Evolutionary conservation across 75 land plant species (phyloP).

Genomic region (Cupressus sempervirens): DNA sequence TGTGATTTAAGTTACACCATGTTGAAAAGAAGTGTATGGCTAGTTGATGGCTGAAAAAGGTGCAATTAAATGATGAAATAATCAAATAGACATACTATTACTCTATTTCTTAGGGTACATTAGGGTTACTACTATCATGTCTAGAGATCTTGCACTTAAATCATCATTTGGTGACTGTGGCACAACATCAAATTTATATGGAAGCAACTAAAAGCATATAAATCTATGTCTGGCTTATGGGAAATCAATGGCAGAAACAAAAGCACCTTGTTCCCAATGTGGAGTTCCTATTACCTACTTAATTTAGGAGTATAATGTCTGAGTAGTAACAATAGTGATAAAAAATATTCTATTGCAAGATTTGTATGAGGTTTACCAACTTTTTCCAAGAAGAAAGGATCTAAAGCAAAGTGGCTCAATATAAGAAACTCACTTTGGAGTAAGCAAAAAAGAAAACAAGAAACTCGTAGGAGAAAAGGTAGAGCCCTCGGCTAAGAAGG

Average conservation of each 20-base stretch:
- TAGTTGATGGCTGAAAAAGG: too few relatives aligned
- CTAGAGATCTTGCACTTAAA: constrained; percentile 75
- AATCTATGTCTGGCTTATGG: constrained; percentile 86
- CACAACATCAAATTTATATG: constrained; percentile 65
- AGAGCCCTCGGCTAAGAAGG: too few relatives aligned
- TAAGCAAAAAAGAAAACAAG: too few relatives aligned
- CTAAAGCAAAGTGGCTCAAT: constrained; percentile 86
- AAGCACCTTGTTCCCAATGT: constrained; percentile 63
- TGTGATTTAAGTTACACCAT: too few relatives aligned
- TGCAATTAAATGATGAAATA: too few relatives aligned
- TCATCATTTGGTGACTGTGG: constrained; percentile 77
- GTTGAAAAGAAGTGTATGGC: too few relatives aligned
- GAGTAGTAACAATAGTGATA: constrained; percentile 46
- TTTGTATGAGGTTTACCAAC: constrained; percentile 74
- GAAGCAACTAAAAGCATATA: constrained; percentile 90
- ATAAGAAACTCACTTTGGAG: too few relatives aligned
- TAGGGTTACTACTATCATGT: constrained; percentile 23
- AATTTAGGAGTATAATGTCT: constrained; percentile 93
- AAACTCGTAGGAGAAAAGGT: too few relatives aligned
- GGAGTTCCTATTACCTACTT: constrained; percentile 58
- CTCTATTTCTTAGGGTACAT: not conserved
- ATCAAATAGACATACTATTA: not conserved
- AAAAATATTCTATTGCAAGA: constrained; percentile 76
- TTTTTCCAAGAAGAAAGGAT: constrained; percentile 82
- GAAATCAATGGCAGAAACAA: constrained; percentile 63